Conservation (phyloP, 495 filamentous ascomycete species). For the Aspergillus conjunctus region DNA sequence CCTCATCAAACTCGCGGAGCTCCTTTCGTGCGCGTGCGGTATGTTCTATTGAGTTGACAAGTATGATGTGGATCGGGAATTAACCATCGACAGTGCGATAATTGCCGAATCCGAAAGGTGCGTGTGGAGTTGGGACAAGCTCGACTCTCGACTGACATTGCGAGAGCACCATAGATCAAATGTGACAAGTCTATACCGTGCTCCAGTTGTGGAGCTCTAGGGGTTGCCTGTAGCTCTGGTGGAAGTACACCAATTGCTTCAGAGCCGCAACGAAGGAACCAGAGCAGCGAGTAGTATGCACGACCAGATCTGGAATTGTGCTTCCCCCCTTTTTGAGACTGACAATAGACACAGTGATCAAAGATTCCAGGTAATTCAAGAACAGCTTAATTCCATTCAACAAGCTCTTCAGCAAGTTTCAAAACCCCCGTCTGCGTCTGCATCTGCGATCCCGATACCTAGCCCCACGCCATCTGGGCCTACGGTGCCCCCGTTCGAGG, state of each 20-base stretch:
- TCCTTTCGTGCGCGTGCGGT: constrained; percentile 31
- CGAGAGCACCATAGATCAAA: constrained; percentile 25
- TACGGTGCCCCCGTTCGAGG: constrained; percentile 29
- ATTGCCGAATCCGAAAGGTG: constrained; percentile 35
- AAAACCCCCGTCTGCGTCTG: constrained; percentile 9
- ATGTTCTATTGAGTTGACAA: not conserved
- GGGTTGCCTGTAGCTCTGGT: constrained; percentile 23
- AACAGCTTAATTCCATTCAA: constrained; percentile 26
- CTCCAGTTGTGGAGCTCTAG: constrained; percentile 28
- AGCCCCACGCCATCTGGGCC: constrained; percentile 16
- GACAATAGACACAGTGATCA: constrained; percentile 19
- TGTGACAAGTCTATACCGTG: constrained; percentile 31
- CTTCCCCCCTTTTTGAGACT: not conserved
- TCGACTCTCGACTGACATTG: not conserved
- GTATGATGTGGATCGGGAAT: not conserved
- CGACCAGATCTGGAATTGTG: not conserved
- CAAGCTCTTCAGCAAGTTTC: constrained; percentile 22
- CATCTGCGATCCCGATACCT: constrained; percentile 8
- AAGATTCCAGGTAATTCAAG: constrained; percentile 26
- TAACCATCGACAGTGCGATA: constrained; percentile 28
- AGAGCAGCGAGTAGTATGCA: constrained; percentile 22
- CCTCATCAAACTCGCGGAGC: constrained; percentile 7
- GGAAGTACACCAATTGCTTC: constrained; percentile 1
- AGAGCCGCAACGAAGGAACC: constrained; percentile 6
- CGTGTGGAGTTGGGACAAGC: not conserved